Conservation (phyloP, 2,329 filamentous ascomycete genomes). For the Aureobasidium musti region DNA sequence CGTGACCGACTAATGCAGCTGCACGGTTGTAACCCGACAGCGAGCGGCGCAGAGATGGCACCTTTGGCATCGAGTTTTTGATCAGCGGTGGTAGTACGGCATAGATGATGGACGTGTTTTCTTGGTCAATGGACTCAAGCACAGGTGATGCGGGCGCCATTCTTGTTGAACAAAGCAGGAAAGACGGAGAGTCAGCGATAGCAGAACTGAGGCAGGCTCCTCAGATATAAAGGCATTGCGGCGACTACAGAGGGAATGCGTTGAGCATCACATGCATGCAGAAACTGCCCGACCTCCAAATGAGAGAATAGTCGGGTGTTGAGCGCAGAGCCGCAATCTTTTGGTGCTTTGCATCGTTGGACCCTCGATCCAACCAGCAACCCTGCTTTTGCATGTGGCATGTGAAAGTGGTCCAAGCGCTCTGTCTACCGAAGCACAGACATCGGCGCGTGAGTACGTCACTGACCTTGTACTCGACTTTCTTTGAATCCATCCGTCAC, state of each 20-base stretch:
- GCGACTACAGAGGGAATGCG: conserved; percentile 26
- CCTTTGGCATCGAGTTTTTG: conserved; percentile 28
- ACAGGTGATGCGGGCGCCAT: conserved; percentile 18
- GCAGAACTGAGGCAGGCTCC: background rate
- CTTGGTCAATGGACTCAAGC: background rate
- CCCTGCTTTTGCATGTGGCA: background rate
- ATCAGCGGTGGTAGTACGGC: conserved; percentile 29
- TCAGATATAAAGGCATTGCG: background rate
- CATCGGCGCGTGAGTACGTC: conserved; percentile 12
- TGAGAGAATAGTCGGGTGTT: background rate
- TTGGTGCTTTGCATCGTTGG: background rate
- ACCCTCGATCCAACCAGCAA: conserved; percentile 2
- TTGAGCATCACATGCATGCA: conserved; percentile 29
- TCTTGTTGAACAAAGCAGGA: background rate
- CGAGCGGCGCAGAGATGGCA: conserved; percentile 30
- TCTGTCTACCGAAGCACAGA: background rate
- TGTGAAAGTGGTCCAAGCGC: conserved; percentile 19
- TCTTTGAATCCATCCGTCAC: background rate
- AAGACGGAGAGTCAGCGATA: background rate
- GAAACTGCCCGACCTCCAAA: background rate
- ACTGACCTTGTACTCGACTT: conserved; percentile 2
- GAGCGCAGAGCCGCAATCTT: background rate
- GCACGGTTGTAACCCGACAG: conserved; percentile 27
- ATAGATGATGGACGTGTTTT: conserved; percentile 27
- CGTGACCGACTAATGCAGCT: conserved; percentile 20